Evolutionary conservation across 2,329 filamentous ascomycete species (phyloP), one percentile per base, ranked within the genome.

Genomic region (Talaromyces sp.): DNA sequence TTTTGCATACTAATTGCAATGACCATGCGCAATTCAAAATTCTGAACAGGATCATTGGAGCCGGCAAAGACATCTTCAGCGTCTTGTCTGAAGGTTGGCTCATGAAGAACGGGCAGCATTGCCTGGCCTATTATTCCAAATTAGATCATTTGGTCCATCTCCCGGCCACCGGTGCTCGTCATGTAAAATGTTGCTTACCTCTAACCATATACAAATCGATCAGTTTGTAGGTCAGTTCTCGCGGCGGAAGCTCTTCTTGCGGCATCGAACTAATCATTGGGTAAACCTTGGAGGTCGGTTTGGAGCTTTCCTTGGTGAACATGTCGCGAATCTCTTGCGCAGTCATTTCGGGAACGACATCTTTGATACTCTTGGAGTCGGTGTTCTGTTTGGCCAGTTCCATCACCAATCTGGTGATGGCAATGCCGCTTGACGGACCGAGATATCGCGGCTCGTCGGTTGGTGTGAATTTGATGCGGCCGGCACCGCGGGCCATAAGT

Each of bases 1-100:
- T 95, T 96, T 75, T 97, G 93, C 75, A 97, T 84, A 72, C 91
- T 93, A 69, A 97, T 96, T 31, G 94, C 93, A 69, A 97, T 87
- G 57, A 97, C 91, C 85, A 97, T 92, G 61, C 91, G 88, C 56
- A 95, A 79, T 51, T 93, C 85, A 68, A 97, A 97, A 68, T 94
- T 92, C 70, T 92, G 88, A 72, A 92, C 93, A 0, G 91, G 82
- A 66, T 96, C 90, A 5, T 78, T 82, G 58, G 87, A 88, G 55
- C 89, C 89, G 63, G 84, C 81, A 70, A 93, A 95, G 3, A 96
- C 91, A 31, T 88, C 87, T 59, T 95, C 85, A 35, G 97, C 79
- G 63, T 96, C 90, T 63, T 83, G 80, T 27, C 84, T 82, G 63
- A 97, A 90, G 11, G 86, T 85, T 24, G 86, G 87, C 71, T 97